These are phyloP conservation scores for Avena atlantica DNA, from an alignment of 176 grass and related monocot genomes.

Conservation along the genomic window DNA sequence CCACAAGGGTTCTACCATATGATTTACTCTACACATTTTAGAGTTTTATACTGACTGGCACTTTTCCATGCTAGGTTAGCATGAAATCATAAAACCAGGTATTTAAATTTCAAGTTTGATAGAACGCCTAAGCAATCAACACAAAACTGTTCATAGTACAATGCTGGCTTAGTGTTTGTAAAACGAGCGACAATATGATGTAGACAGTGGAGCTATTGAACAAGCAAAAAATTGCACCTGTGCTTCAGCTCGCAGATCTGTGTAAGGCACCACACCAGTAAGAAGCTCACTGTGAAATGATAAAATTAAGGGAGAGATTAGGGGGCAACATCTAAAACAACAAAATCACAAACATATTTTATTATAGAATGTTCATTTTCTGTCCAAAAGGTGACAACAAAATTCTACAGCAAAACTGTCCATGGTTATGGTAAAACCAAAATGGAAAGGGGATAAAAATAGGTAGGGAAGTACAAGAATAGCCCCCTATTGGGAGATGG, in stretches of 20 bases:
- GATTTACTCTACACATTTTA: constrained; percentile 14
- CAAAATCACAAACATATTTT: not conserved
- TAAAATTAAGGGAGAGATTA: constrained; percentile 14
- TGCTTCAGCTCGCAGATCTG: constrained; percentile 94
- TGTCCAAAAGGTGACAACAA: not conserved
- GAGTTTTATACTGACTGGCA: not conserved
- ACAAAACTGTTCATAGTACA: constrained; percentile 18
- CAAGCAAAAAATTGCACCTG: constrained; percentile 63
- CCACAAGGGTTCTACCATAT: not conserved
- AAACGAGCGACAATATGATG: not conserved
- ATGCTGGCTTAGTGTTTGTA: not conserved
- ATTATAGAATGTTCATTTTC: constrained; percentile 11
- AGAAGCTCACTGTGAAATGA: constrained; percentile 85
- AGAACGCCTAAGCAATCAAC: constrained; percentile 23
- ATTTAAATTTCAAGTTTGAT: not conserved
- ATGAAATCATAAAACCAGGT: constrained; percentile 33
- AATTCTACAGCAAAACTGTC: not conserved
- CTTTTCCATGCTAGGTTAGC: constrained; percentile 20
- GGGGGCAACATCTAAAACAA: constrained; percentile 5
- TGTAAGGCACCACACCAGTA: constrained; percentile 94
- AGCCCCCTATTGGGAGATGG: not conserved
- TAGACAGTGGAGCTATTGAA: not conserved
- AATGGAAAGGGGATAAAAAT: not conserved
- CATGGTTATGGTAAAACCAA: constrained; percentile 16
- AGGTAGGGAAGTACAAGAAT: constrained; percentile 21